Evolutionary conservation across 805 yeast genomes (phyloP).

Genomic region (Yarrowia keelungensis): DNA sequence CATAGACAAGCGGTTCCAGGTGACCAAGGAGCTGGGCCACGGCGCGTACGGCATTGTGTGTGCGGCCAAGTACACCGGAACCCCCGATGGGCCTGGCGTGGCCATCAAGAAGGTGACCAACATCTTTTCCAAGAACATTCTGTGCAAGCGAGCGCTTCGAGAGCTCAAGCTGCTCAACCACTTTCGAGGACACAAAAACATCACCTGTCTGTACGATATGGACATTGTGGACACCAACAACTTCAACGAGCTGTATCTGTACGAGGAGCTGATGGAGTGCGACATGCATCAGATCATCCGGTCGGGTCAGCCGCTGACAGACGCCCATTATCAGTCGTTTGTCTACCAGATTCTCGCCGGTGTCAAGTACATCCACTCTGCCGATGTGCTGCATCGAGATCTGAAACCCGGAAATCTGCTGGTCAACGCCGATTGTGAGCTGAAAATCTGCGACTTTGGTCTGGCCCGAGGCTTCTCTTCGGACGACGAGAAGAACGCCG

Average conservation of each 20-base stretch:
- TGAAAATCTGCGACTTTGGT: conserved; percentile 96
- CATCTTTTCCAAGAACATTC: conserved; percentile 86
- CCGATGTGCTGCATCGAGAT: conserved; percentile 92
- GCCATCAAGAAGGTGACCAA: conserved; percentile 97
- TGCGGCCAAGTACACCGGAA: conserved; percentile 81
- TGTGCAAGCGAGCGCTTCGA: conserved; percentile 89
- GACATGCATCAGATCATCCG: conserved; percentile 97
- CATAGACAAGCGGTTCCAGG: conserved; percentile 85
- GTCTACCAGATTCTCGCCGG: conserved; percentile 93
- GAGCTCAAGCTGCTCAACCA: conserved; percentile 90
- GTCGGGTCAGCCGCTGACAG: conserved; percentile 91
- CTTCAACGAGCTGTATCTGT: conserved; percentile 89
- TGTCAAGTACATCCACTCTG: conserved; percentile 84
- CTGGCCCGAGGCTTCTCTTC: conserved; percentile 89
- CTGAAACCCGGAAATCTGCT: conserved; percentile 91
- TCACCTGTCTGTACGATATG: conserved; percentile 91
- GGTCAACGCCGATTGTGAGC: conserved; percentile 95
- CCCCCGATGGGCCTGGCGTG: conserved; percentile 78
- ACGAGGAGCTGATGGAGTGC: conserved; percentile 98
- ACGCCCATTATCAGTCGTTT: conserved; percentile 93
- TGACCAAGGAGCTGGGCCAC: conserved; percentile 93
- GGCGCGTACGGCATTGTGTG: conserved; percentile 99
- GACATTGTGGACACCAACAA: conserved; percentile 82
- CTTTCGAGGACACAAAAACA: conserved; percentile 95
- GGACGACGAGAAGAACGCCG: conserved; percentile 83